These are phyloP conservation scores for Emydomyces testavorans DNA, from an alignment of 2,329 filamentous ascomycete species.

Conservation along the genomic window DNA sequence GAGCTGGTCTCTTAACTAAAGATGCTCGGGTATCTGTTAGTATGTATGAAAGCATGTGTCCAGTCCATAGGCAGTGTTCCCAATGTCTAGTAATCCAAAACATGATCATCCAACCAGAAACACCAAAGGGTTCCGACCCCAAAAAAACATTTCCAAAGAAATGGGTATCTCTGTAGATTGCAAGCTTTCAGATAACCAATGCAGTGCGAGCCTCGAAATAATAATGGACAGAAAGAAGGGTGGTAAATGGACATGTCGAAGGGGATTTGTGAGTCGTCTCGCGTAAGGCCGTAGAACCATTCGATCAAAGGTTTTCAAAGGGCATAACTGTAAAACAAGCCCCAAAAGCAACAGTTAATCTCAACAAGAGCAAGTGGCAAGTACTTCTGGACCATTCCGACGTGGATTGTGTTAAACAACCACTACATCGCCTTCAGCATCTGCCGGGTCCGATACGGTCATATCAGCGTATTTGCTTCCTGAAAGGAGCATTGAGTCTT, in stretches of 20 bases:
- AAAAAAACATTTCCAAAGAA: not conserved
- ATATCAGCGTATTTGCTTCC: slow-evolving; percentile 38
- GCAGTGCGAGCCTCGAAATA: not conserved
- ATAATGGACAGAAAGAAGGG: not conserved
- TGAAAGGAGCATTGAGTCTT: slow-evolving; percentile 33
- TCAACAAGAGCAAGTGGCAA: not conserved
- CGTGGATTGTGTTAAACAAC: slow-evolving; percentile 28
- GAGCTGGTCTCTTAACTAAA: not conserved
- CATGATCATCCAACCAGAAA: not conserved
- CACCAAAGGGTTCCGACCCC: not conserved
- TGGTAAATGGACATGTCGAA: not conserved
- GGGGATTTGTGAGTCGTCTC: not conserved
- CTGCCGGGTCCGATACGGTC: slow-evolving; percentile 36
- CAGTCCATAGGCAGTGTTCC: not conserved
- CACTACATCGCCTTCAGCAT: slow-evolving; percentile 37
- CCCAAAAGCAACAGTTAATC: not conserved
- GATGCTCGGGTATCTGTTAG: not conserved
- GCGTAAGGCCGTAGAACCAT: not conserved
- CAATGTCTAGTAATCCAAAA: not conserved
- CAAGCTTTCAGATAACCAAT: not conserved
- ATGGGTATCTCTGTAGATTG: not conserved
- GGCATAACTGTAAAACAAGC: not conserved
- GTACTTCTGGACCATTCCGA: slow-evolving; percentile 7
- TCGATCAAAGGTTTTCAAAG: not conserved
- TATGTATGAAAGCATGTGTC: not conserved